These are phyloP conservation scores for Hyaloperonospora arabidopsidis DNA, from an alignment of 352 stramenopile genomes.

Conservation along the genomic window DNA sequence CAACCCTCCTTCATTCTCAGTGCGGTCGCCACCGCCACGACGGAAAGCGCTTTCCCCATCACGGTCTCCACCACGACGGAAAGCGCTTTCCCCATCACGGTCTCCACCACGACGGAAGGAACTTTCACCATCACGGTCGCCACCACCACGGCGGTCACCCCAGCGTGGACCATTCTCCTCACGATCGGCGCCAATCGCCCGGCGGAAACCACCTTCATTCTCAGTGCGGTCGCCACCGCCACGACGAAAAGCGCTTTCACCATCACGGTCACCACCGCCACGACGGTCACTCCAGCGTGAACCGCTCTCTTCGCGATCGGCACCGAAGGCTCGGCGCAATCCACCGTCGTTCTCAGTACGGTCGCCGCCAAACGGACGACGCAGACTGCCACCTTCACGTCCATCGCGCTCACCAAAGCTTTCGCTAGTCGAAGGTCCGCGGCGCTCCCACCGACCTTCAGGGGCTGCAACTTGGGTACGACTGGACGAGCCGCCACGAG, in stretches of 20 bases:
- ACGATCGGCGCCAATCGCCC: slow-evolving; percentile 25
- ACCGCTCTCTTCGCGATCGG: slow-evolving; percentile 36
- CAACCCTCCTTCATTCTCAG: slow-evolving; percentile 22
- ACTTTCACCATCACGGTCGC: slow-evolving; percentile 12
- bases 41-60: slow-evolving; percentile 18
- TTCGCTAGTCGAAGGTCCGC: slow-evolving; percentile 36
- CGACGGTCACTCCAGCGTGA: slow-evolving; percentile 4
- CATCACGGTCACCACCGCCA: slow-evolving; percentile 8
- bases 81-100: slow-evolving; percentile 20
- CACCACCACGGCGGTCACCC: slow-evolving; percentile 13
- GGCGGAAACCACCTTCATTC: slow-evolving; percentile 18
- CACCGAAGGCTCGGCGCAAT: slow-evolving; percentile 29
- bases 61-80: slow-evolving; percentile 24
- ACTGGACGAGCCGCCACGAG: slow-evolving; percentile 21
- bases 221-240: slow-evolving; percentile 28
- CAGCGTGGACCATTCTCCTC: slow-evolving; percentile 10
- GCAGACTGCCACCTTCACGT: slow-evolving; percentile 23
- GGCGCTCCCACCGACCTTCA: slow-evolving; percentile 54
- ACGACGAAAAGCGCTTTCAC: slow-evolving; percentile 6
- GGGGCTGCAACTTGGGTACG: slow-evolving; percentile 34
- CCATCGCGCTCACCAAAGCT: slow-evolving; percentile 22
- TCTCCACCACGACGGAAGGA: slow-evolving; percentile 18
- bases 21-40: slow-evolving; percentile 22
- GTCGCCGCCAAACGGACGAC: slow-evolving; percentile 25
- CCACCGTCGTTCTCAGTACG: slow-evolving; percentile 30